phyloP scores from a whole-genome alignment of 441 rosid genomes.

The Erysimum cheiri region DNA sequence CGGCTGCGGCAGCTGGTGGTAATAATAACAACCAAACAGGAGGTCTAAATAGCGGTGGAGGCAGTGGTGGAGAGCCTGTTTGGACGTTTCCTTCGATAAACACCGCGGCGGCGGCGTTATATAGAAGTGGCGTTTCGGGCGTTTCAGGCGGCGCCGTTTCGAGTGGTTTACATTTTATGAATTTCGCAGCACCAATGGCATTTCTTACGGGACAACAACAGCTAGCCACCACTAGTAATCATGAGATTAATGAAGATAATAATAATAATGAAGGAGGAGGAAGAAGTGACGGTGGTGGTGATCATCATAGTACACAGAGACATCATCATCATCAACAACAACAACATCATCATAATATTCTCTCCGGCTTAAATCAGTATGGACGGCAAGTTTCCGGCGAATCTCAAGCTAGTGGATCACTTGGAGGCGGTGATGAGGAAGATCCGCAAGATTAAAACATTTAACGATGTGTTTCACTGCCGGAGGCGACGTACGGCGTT shows the following conservation, averaged over 20 bases:
- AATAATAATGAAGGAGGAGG: conserved; percentile 32
- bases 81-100: conserved; percentile 46
- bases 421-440: conserved; percentile 36
- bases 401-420: conserved; percentile 46
- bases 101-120: conserved; percentile 42
- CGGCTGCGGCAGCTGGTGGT: conserved; percentile 22
- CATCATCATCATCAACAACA: conserved; percentile 39
- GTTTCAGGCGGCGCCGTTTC: conserved; percentile 40
- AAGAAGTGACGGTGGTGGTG: conserved; percentile 36
- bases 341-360: conserved; percentile 32
- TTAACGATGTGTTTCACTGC: conserved; percentile 7
- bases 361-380: conserved; percentile 42
- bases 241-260: conserved; percentile 43
- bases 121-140: conserved; percentile 45
- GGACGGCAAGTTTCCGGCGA: conserved; percentile 46
- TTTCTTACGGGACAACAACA: conserved; percentile 46
- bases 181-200: conserved; percentile 46
- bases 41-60: conserved; percentile 8
- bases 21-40: conserved; percentile 33
- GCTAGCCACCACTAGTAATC: conserved; percentile 40
- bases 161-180: conserved; percentile 48
- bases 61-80: conserved; percentile 36
- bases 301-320: conserved; percentile 39
- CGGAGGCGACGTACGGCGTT: conserved; percentile 21
- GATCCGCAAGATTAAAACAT: conserved; percentile 32